Evolutionary conservation across 2,329 filamentous ascomycete genomes (phyloP), one percentile per base, ranked within the genome.

Genomic region (Claviceps africana): DNA sequence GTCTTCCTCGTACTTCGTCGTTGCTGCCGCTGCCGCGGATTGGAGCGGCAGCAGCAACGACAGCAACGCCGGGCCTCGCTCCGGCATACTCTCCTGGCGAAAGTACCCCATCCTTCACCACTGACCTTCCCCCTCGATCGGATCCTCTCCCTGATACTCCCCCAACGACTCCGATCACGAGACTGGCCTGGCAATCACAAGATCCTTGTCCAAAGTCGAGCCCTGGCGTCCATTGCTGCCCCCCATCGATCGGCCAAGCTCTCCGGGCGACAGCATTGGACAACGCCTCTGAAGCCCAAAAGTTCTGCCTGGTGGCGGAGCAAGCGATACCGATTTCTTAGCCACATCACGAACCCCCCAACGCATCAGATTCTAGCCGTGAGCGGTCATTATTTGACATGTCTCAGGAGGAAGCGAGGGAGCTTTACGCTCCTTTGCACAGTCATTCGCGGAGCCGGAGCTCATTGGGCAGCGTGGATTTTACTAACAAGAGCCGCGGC

Each of bases 1-100:
- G 65, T 44, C 66, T 67, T 43, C 69, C 70, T 47, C 69, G 70
- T 55, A 68, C 65, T 28, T 72, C 71, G 33, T 73, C 72, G 45
- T 64, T 74, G 51, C 62, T 72, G n/a, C 69, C 70, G 44, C 65
- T 70, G 37, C 62, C 65, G 56, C 62, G 50, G n/a, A 28, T 45
- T 40, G 46, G 49, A 25, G 54, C 53, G 51, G 53, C 51, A 46
- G 53, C 55, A 54, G 53, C 53, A 47, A 56, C 55, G 50, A 56
- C 51, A 43, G 55, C 53, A 40, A n/a, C 50, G 28, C n/a, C 53
- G 19, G 37, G 50, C 13, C 40, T 45, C 7, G 51, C 54, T 13
- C 53, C 51, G 28, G 44, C 42, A 11, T 55, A 51, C 21, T 49
- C 48, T 21, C 40, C 48, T 19, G 31, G 45, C 25, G 53, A 55